Percentiles rank a stretch among this genome's conserved stretches.
Evolutionary conservation across 73 alveolate species (phyloP).

Genomic region (Diophrys sp.): DNA sequence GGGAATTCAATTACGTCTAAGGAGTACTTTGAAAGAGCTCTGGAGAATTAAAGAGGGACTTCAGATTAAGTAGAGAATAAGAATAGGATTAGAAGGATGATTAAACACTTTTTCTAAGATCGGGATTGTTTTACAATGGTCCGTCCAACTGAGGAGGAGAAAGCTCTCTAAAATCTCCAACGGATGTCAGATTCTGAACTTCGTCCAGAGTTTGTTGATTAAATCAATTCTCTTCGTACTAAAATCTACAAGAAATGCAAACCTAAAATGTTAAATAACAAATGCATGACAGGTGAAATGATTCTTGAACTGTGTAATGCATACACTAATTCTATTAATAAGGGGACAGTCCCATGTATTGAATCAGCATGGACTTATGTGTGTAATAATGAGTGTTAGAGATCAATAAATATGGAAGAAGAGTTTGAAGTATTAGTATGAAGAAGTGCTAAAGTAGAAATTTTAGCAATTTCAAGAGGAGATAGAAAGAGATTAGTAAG

Average conservation of each 20-base stretch:
- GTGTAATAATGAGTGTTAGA: slow-evolving; percentile 84
- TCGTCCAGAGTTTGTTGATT: slow-evolving; percentile 89
- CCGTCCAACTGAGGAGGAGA: slow-evolving; percentile 95
- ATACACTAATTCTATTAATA: slow-evolving; percentile 88
- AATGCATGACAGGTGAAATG: slow-evolving; percentile 86
- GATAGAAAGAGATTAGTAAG: no score
- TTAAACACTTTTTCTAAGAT: slow-evolving; percentile 87
- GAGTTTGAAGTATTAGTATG: no score
- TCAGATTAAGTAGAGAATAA: slow-evolving; percentile 82
- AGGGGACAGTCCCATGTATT: slow-evolving; percentile 95
- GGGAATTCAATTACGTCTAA: slow-evolving; percentile 79
- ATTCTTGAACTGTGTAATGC: slow-evolving; percentile 85
- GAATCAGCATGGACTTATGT: slow-evolving; percentile 97
- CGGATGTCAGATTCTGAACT: slow-evolving; percentile 65
- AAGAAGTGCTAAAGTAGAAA: no score
- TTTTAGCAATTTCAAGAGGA: no score
- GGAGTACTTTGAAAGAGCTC: slow-evolving; percentile 92
- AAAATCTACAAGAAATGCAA: slow-evolving; percentile 89
- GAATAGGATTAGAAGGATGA: slow-evolving; percentile 89
- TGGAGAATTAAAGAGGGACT: slow-evolving; percentile 73
- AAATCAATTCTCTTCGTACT: slow-evolving; percentile 70
- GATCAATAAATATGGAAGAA: no score
- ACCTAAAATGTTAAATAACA: slow-evolving; percentile 91
- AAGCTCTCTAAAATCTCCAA: slow-evolving; percentile 81
- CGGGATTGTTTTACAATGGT: slow-evolving; percentile 98